Percentiles rank a stretch among this genome's conserved stretches.
phyloP scores from a whole-genome alignment of 257 asterid genomes.

The Catharanthus roseus region DNA sequence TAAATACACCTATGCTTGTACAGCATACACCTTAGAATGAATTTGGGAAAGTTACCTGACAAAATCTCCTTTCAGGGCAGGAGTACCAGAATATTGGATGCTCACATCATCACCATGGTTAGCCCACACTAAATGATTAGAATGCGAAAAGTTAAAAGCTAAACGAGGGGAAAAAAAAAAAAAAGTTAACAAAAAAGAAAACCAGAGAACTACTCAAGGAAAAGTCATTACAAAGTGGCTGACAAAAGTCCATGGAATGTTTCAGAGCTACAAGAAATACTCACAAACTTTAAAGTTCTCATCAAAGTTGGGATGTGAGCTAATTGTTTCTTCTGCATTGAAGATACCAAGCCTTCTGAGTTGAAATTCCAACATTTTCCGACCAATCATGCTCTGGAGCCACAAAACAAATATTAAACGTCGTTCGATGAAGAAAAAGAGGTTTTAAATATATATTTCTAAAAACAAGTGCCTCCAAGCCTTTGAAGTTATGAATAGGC shows the following conservation, averaged over 20 bases:
- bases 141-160: constrained; percentile 15
- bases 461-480: background rate
- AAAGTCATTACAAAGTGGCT: background rate
- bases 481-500: background rate
- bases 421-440: background rate
- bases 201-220: background rate
- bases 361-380: constrained; percentile 87
- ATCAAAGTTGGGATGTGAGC: constrained; percentile 62
- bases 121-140: constrained; percentile 72
- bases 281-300: constrained; percentile 62
- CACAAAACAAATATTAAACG: background rate
- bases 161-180: constrained; percentile 16
- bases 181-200: background rate
- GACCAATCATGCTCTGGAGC: constrained; percentile 86
- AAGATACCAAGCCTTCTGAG: constrained; percentile 84
- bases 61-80: constrained; percentile 94
- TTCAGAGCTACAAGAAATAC: constrained; percentile 20
- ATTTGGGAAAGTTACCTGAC: constrained; percentile 58
- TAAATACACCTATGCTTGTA: background rate
- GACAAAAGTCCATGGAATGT: background rate
- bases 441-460: no score
- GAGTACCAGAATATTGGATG: constrained; percentile 93
- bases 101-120: constrained; percentile 94
- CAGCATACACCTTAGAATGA: background rate
- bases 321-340: constrained; percentile 59